These are phyloP conservation scores for Tuber aestivum DNA, from an alignment of 495 filamentous ascomycete genomes.

Conservation along the genomic window DNA sequence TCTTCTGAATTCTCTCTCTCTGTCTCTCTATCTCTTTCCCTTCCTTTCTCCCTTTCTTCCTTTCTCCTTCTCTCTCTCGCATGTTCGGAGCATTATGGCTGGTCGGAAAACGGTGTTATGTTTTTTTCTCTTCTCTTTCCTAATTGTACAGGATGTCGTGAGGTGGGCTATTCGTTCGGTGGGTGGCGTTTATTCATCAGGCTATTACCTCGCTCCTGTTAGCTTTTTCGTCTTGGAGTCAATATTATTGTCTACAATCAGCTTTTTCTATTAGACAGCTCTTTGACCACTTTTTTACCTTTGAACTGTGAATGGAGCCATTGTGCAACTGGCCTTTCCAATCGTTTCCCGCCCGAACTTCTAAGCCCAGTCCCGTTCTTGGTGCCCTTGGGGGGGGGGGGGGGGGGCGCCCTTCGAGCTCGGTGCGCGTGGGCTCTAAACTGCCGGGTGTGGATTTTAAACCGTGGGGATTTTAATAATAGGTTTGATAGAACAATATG, in stretches of 20 bases:
- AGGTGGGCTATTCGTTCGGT: neutral
- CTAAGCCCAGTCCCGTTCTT: neutral
- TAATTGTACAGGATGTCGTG: neutral
- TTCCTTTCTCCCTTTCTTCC: too few species aligned
- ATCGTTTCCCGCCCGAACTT: neutral
- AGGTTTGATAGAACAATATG: neutral
- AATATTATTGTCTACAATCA: neutral
- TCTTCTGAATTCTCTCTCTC: neutral
- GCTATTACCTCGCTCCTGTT: neutral
- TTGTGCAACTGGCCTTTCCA: neutral
- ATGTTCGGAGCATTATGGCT: neutral
- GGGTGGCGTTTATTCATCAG: neutral
- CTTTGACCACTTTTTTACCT: neutral
- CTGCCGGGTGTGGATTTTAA: neutral
- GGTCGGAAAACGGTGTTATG: neutral
- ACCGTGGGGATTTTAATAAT: neutral
- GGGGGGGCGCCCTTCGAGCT: too few species aligned
- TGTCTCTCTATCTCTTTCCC: too few species aligned
- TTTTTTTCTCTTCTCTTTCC: neutral
- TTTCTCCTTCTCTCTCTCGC: too few species aligned
- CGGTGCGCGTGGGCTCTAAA: neutral
- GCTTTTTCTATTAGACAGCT: neutral
- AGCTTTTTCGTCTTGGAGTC: neutral
- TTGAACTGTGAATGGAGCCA: neutral
- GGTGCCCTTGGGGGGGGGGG: neutral